Percentiles rank a stretch among this genome's conserved stretches.
phyloP scores from a whole-genome alignment of 2,329 filamentous ascomycete genomes.

The Graphiopsis chlorocephala region DNA sequence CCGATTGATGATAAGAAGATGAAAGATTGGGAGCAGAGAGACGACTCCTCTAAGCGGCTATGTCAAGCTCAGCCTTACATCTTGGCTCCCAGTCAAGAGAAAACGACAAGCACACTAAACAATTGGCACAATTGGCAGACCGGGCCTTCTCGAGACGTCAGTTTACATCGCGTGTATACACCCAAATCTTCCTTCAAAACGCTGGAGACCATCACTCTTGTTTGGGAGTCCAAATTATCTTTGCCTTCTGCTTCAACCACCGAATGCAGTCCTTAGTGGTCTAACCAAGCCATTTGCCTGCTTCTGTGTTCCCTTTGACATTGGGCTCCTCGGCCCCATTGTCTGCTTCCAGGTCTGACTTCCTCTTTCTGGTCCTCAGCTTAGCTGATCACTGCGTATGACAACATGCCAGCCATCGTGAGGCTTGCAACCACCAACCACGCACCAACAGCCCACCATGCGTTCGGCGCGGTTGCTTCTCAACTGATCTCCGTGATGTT shows the following conservation, averaged over 20 bases:
- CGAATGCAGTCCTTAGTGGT: background rate
- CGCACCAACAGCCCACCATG: background rate
- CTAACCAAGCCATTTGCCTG: background rate
- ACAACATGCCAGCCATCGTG: background rate
- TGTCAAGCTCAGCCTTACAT: background rate
- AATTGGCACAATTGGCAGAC: background rate
- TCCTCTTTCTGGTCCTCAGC: background rate
- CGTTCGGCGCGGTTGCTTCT: background rate
- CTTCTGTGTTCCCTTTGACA: background rate
- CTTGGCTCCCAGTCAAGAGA: conserved; percentile 1
- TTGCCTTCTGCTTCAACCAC: background rate
- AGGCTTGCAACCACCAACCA: background rate
- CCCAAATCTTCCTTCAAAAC: too few species aligned
- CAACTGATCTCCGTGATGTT: conserved; percentile 26
- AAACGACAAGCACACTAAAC: background rate
- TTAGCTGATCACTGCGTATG: background rate
- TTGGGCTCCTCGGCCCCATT: background rate
- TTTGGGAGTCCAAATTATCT: background rate
- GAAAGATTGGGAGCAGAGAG: background rate
- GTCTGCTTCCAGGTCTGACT: background rate
- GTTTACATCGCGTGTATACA: background rate
- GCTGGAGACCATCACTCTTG: too few species aligned
- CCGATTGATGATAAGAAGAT: background rate
- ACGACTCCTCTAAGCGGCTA: background rate
- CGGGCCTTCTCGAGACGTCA: background rate